These are phyloP conservation scores for Saksenaea oblongispora DNA, from an alignment of 371 early-diverging fungal genomes.

Conservation along the genomic window DNA sequence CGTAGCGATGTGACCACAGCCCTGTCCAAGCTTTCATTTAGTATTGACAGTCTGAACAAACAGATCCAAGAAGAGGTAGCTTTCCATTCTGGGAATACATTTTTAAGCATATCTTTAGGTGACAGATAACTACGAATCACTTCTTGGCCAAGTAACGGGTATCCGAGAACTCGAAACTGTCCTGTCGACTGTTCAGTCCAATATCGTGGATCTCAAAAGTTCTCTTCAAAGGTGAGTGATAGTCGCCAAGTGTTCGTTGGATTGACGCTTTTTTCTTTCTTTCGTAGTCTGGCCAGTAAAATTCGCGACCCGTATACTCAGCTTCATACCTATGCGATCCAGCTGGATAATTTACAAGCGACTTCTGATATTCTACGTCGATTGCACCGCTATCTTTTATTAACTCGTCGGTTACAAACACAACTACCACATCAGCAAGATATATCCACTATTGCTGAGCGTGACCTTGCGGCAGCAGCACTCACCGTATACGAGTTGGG, in stretches of 20 bases:
- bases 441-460: conserved; percentile 30
- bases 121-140: conserved; percentile 66
- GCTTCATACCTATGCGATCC: conserved; percentile 55
- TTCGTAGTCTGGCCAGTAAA: conserved; percentile 54
- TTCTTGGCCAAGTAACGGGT: conserved; percentile 73
- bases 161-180: conserved; percentile 64
- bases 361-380: conserved; percentile 68
- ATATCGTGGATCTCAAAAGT: conserved; percentile 54
- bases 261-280: neutral
- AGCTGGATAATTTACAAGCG: conserved; percentile 66
- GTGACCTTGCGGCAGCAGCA: conserved; percentile 62
- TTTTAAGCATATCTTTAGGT: conserved; percentile 48
- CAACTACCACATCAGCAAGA: conserved; percentile 44
- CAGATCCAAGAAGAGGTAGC: conserved; percentile 77
- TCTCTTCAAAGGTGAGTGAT: conserved; percentile 59
- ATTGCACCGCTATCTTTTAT: conserved; percentile 63
- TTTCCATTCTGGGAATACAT: neutral
- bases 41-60: conserved; percentile 76
- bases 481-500: conserved; percentile 58
- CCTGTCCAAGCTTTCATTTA: conserved; percentile 70
- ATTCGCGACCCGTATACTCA: conserved; percentile 65
- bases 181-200: conserved; percentile 55
- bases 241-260: neutral
- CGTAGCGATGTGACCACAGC: conserved; percentile 66
- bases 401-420: conserved; percentile 61